A percentile compares a stretch with the other conserved stretches of the same genome.
These are phyloP conservation scores for Lanmaoa rubissima DNA, from an alignment of 768 basidiomycete species.

Conservation along the genomic window DNA sequence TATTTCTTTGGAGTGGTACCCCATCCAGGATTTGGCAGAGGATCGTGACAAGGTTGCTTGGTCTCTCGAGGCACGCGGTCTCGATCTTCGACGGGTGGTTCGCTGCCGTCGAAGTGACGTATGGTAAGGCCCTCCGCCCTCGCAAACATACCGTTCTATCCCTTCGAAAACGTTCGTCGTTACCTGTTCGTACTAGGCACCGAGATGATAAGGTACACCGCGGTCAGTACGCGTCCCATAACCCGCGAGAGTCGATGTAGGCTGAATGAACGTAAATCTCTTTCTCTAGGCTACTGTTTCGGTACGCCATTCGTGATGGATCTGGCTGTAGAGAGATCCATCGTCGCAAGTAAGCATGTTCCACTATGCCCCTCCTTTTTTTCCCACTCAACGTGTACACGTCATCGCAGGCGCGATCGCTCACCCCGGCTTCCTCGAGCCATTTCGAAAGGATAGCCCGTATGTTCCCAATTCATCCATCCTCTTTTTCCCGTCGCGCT, in stretches of 20 bases:
- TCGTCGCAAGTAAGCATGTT: conserved; percentile 41
- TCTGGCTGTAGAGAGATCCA: conserved; percentile 39
- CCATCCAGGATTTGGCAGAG: conserved; percentile 36
- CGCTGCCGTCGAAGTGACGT: conserved; percentile 44
- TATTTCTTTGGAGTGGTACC: conserved; percentile 52
- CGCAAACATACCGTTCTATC: neutral
- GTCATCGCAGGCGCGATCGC: conserved; percentile 42
- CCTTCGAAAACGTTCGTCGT: no score
- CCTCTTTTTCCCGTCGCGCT: neutral
- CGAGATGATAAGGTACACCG: conserved; percentile 37
- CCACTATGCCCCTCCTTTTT: neutral
- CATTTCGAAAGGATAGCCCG: conserved; percentile 49
- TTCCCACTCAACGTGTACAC: neutral
- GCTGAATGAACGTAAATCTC: neutral
- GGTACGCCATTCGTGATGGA: conserved; percentile 51
- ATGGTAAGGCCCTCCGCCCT: conserved; percentile 34
- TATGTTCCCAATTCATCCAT: conserved; percentile 24
- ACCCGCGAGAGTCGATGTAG: no score
- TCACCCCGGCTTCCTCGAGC: conserved; percentile 49
- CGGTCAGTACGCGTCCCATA: conserved; percentile 37
- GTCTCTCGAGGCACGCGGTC: conserved; percentile 34
- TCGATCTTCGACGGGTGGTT: conserved; percentile 49
- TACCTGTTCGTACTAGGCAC: conserved; percentile 14
- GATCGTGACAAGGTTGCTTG: conserved; percentile 37
- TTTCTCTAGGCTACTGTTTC: conserved; percentile 51